Base-by-base conservation (phyloP, 2,329 filamentous ascomycete genomes). In the Pseudodiploospora longispora region DNA sequence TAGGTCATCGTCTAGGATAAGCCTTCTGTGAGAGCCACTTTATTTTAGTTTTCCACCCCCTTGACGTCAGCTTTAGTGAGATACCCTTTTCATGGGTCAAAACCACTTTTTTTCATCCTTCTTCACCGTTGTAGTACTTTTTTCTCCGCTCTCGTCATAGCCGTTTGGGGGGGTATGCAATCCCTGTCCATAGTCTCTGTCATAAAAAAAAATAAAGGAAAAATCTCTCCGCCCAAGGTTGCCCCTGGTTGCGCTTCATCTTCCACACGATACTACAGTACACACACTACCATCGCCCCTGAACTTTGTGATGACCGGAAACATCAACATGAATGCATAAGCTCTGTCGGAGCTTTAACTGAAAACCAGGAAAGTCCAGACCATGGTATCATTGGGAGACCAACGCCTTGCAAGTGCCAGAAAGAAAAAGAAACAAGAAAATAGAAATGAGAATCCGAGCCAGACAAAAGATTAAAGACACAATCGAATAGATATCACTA, bases 311-410 rank as follows among this genome's bases (percentile, higher is more conserved):
- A 6, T 34, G 36, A 27, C 31, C 28, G 28, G 31, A 34, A 46
- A 33, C 40, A 38, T 29, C 35, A 45, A 45, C 38, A 41, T 42
- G 41, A 45, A 41, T 38, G 39, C 31, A 36, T 47, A 36, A 34
- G 30, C 42, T 30, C 41, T 19, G 27, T 32, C 29, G 35, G 41
- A 40, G 41, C 37, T 19, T 19, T 30, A 40, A 19, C 10, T 29
- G 28, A 34, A 35, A 33, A 31, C 29, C 30, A 39, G 31, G 44
- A 44, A 44, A 42, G 42, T 38, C 42, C 41, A 44, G 39, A 41
- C 46, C 46, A 47, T 47, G 46, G 46, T 47, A 47, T 47, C 46
- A 47, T 47, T 37, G 40, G 40, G 44, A 38, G 44, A 41, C 34
- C 38, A 47, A 47, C 46, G 46, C 46, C 46, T 30, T 41, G 42